A percentile compares a stretch with the other conserved stretches of the same genome.
These are phyloP conservation scores for Boletus patriciae DNA, from an alignment of 768 basidiomycete species.

Conservation along the genomic window DNA sequence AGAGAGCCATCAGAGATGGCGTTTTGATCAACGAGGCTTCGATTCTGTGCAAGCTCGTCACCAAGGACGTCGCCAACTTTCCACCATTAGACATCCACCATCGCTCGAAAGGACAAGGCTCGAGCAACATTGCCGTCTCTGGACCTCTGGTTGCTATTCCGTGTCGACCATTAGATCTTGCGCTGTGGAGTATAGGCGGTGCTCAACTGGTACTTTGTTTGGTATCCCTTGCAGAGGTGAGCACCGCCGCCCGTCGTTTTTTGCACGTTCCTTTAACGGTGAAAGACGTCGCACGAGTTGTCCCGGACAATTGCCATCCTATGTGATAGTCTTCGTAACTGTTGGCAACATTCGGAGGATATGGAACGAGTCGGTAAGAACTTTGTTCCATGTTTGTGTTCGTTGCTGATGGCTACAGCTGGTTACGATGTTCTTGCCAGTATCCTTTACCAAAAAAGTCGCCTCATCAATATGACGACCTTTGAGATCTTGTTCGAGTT, in stretches of 20 bases:
- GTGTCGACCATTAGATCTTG: constrained; percentile 64
- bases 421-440: constrained; percentile 86
- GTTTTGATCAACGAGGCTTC: constrained; percentile 38
- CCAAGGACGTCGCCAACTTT: constrained; percentile 19
- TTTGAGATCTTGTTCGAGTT: constrained; percentile 87
- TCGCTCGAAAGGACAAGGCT: not conserved
- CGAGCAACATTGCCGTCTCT: constrained; percentile 6
- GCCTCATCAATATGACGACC: constrained; percentile 73
- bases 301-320: constrained; percentile 71
- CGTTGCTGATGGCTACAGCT: constrained; percentile 42
- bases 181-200: constrained; percentile 83
- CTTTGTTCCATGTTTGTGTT: not conserved
- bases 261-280: not conserved
- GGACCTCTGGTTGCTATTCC: constrained; percentile 65
- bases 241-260: constrained; percentile 12
- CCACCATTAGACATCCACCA: constrained; percentile 12
- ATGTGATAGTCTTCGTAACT: constrained; percentile 74
- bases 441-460: constrained; percentile 68
- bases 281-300: constrained; percentile 72
- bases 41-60: constrained; percentile 43
- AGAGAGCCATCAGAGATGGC: constrained; percentile 44
- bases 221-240: constrained; percentile 73
- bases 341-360: constrained; percentile 93
- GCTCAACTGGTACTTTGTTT: constrained; percentile 69
- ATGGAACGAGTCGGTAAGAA: constrained; percentile 83